Percentiles rank a stretch among this genome's conserved stretches.
phyloP scores from a whole-genome alignment of 148 eudicot genomes.

The Diospyros lotus region DNA sequence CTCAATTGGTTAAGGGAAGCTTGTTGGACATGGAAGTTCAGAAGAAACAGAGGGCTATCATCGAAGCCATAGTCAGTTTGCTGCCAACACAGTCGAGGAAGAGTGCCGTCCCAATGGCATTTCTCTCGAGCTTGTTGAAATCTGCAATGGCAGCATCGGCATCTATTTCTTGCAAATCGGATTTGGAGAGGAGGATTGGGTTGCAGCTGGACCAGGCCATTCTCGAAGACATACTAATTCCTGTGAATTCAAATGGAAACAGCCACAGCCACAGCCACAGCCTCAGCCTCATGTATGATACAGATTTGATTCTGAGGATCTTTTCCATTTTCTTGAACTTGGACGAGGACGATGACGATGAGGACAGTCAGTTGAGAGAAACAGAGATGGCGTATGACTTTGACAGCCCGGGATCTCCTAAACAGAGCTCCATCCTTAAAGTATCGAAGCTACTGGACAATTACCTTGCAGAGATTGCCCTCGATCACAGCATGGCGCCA shows the following conservation, averaged over 20 bases:
- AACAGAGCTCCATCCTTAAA: slow-evolving; percentile 76
- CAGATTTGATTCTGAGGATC: slow-evolving; percentile 62
- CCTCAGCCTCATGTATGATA: slow-evolving; percentile 59
- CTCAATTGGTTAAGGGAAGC: slow-evolving; percentile 42
- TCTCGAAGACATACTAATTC: slow-evolving; percentile 81
- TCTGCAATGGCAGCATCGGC: slow-evolving; percentile 52
- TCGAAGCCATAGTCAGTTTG: slow-evolving; percentile 41
- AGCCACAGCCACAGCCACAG: slow-evolving; percentile 25
- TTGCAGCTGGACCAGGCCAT: slow-evolving; percentile 86
- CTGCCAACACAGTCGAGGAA: slow-evolving; percentile 69
- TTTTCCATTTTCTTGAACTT: slow-evolving; percentile 78
- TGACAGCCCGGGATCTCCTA: slow-evolving; percentile 75
- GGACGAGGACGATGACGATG: slow-evolving; percentile 85
- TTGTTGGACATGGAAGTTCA: slow-evolving; percentile 49
- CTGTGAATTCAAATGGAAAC: slow-evolving; percentile 53
- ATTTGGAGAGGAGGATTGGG: slow-evolving; percentile 80
- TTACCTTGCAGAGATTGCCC: slow-evolving; percentile 76
- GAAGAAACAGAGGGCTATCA: slow-evolving; percentile 61
- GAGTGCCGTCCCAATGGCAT: slow-evolving; percentile 78
- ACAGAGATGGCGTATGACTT: slow-evolving; percentile 69
- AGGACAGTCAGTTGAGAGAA: slow-evolving; percentile 40
- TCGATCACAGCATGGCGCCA: slow-evolving; percentile 64
- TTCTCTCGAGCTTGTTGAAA: slow-evolving; percentile 76
- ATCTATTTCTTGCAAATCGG: slow-evolving; percentile 66
- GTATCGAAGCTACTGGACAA: slow-evolving; percentile 78